Conservation (phyloP, 164 flowering plant species). For the Liriodendron chinense region DNA sequence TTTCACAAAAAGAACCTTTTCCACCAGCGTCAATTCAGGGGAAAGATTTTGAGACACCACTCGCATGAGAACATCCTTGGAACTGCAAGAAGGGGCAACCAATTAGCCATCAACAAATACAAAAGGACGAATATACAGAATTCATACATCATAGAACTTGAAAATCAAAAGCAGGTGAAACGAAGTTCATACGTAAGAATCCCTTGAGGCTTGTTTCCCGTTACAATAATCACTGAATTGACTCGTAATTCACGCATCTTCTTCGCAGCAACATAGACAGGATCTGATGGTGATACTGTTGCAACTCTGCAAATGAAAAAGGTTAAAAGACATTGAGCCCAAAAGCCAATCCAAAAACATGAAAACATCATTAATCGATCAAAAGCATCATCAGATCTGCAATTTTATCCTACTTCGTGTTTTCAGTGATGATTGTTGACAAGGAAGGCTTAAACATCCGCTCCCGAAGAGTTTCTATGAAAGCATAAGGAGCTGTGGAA, state of each 20-base stretch:
- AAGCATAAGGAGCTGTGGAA: slow-evolving; percentile 78
- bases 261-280: slow-evolving; percentile 81
- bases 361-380: not conserved
- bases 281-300: slow-evolving; percentile 77
- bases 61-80: slow-evolving; percentile 95
- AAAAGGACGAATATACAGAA: not conserved
- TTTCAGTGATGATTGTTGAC: slow-evolving; percentile 77
- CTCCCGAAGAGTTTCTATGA: slow-evolving; percentile 85
- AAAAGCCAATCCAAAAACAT: slow-evolving; percentile 1
- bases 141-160: not conserved
- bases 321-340: slow-evolving; percentile 10
- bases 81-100: slow-evolving; percentile 41
- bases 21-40: slow-evolving; percentile 87
- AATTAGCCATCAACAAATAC: not conserved
- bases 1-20: slow-evolving; percentile 58
- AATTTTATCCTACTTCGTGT: slow-evolving; percentile 49
- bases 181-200: slow-evolving; percentile 73
- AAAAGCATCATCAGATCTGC: not conserved
- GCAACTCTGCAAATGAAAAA: slow-evolving; percentile 62
- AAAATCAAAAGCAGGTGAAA: slow-evolving; percentile 6
- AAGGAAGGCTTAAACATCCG: slow-evolving; percentile 96
- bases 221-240: slow-evolving; percentile 64
- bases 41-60: slow-evolving; percentile 94
- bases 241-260: slow-evolving; percentile 79
- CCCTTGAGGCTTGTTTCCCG: slow-evolving; percentile 84